Base-by-base conservation (phyloP, 2,329 filamentous ascomycete genomes). In the Ophiostoma sp. region DNA sequence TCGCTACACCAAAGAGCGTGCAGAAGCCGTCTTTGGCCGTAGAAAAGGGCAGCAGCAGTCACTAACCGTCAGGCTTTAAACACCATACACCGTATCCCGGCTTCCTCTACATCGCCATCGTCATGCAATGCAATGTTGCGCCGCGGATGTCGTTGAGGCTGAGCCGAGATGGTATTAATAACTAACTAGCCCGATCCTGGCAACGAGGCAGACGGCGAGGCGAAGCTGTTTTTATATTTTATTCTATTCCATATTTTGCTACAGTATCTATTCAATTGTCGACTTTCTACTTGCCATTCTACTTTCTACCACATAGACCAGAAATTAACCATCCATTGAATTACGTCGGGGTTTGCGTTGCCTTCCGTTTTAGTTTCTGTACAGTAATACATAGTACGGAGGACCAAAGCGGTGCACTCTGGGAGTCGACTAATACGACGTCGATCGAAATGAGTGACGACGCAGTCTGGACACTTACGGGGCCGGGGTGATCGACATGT, bases 171-270 rank as follows among this genome's bases (percentile, higher is more conserved):
- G 23, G 60, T 69, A 52, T 15, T 54, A 41, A 31, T 31, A 31
- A 31, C 27, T 31, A 31, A 3, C 27, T 31, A 10, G n/a, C 15
- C 35, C 54, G 65, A 35, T 60, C 60, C 67, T 69, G 70, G 52
- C 57, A 68, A 67, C 70, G 48, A 71, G 70, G 70, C 70, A 71
- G 67, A 52, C 67, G 52, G 23, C 67, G 70, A 68, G 70, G 70
- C 70, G 70, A 64, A 68, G 70, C 67, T 62, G 8, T 62, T 62
- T 62, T 62, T 62, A 62, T 13, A 62, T 62, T 62, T 60, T 23
- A 48, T 8, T 20, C 44, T 20, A 48, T 48, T 44, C 41, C 17
- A 48, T 31, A 48, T 48, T 48, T 11, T 15, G 17, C 17, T 15
- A 48, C 7, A 8, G 1, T 39, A 7, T 48, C 15, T 8, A 33